Evolutionary conservation across 2,329 filamentous ascomycete species (phyloP).

Genomic region (Mycocentrospora acerina): DNA sequence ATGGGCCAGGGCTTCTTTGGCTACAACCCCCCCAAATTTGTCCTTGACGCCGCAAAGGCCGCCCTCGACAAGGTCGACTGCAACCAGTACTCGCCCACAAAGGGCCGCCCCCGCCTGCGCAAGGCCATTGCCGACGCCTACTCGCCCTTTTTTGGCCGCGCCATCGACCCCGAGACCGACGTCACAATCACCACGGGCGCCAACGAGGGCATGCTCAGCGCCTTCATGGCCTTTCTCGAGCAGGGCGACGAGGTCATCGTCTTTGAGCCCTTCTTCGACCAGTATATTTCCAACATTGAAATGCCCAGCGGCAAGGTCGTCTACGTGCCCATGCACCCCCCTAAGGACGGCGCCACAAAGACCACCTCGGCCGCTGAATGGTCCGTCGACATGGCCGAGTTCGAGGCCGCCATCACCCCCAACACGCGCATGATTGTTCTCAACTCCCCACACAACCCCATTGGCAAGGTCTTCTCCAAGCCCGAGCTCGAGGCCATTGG

Average conservation of each 20-base stretch:
- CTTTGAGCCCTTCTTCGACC: constrained; percentile 98
- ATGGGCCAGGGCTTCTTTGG: constrained; percentile 80
- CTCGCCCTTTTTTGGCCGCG: constrained; percentile 80
- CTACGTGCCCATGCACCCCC: constrained; percentile 93
- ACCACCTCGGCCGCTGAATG: constrained; percentile 87
- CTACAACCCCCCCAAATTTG: constrained; percentile 91
- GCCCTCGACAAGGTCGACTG: constrained; percentile 90
- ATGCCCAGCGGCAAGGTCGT: constrained; percentile 95
- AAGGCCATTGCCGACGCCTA: constrained; percentile 94
- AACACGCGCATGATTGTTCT: constrained; percentile 96
- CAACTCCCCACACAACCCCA: constrained; percentile 88
- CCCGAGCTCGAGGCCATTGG: constrained; percentile 83
- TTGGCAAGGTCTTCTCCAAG: constrained; percentile 90
- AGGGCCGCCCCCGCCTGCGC: constrained; percentile 85
- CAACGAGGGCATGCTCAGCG: constrained; percentile 90
- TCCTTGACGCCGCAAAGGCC: constrained; percentile 85
- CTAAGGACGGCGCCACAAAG: constrained; percentile 72
- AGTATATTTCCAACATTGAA: constrained; percentile 98
- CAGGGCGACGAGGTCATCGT: constrained; percentile 94
- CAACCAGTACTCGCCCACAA: constrained; percentile 98
- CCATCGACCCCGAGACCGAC: constrained; percentile 84
- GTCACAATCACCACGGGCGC: constrained; percentile 92
- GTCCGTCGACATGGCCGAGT: constrained; percentile 79
- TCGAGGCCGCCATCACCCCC: constrained; percentile 78
- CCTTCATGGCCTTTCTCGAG: constrained; percentile 97